phyloP scores from a whole-genome alignment of 2,329 filamentous ascomycete species.

The Aplosporella prunicola region DNA sequence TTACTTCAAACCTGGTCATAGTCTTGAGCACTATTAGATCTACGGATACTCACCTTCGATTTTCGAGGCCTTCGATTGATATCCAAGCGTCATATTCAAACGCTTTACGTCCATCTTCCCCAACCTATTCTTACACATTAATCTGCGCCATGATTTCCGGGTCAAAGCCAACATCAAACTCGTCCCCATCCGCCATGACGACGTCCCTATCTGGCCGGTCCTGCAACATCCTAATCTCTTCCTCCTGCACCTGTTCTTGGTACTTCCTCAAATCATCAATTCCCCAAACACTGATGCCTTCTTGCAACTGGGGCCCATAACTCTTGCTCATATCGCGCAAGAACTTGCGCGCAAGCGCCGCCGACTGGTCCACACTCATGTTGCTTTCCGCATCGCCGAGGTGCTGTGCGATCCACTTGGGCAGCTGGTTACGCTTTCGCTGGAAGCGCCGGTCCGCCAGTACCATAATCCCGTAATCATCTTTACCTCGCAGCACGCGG shows the following conservation, averaged over 20 bases:
- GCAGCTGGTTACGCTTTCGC: slow-evolving; percentile 81
- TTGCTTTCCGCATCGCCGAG: slow-evolving; percentile 79
- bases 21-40: too few species aligned
- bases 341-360: slow-evolving; percentile 81
- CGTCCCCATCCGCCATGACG: slow-evolving; percentile 22
- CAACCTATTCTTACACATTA: too few species aligned
- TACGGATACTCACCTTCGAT: too few species aligned
- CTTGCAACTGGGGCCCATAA: slow-evolving; percentile 71
- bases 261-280: slow-evolving; percentile 67
- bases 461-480: slow-evolving; percentile 99
- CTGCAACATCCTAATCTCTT: slow-evolving; percentile 55
- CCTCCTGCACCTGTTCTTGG: slow-evolving; percentile 64
- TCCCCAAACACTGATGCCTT: slow-evolving; percentile 90
- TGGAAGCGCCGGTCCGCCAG: slow-evolving; percentile 87
- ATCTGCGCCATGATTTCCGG: not conserved
- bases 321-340: slow-evolving; percentile 86
- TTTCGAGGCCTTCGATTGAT: too few species aligned
- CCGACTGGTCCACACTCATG: slow-evolving; percentile 89
- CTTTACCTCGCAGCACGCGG: slow-evolving; percentile 88
- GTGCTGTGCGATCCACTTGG: slow-evolving; percentile 92
- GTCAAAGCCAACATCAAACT: slow-evolving; percentile 19
- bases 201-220: slow-evolving; percentile 28
- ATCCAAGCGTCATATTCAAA: too few species aligned
- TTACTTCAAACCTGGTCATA: too few species aligned
- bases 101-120: too few species aligned